These are phyloP conservation scores for Diaporthe sp. DNA, from an alignment of 2,329 filamentous ascomycete genomes.

Conservation along the genomic window DNA sequence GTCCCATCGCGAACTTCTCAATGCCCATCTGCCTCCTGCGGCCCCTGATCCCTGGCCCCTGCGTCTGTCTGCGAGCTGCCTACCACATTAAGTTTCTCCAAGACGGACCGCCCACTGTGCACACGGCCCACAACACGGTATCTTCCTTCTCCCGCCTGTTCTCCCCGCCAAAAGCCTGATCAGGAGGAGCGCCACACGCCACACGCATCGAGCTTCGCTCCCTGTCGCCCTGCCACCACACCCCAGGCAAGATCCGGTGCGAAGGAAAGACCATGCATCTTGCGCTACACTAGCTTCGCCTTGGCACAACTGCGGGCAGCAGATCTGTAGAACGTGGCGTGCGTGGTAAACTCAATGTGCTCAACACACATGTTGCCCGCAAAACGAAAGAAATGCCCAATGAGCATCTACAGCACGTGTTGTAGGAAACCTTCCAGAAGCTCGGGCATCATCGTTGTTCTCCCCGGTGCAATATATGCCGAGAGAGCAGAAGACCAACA, in stretches of 20 bases:
- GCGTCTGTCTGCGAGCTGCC: background rate
- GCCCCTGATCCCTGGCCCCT: background rate
- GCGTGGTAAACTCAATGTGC: background rate
- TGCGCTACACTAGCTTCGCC: constrained; percentile 1
- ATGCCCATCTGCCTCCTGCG: background rate
- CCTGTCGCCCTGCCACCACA: background rate
- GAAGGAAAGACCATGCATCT: background rate
- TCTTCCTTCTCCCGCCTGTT: background rate
- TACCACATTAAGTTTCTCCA: background rate
- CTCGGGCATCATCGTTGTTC: background rate
- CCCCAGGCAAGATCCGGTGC: constrained; percentile 13
- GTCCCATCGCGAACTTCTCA: constrained; percentile 4
- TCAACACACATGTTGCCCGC: background rate
- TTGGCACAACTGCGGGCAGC: constrained; percentile 10
- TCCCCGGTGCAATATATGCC: background rate
- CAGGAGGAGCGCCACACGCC: constrained; percentile 1
- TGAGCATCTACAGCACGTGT: background rate
- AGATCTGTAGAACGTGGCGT: constrained; percentile 14
- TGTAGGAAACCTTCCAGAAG: background rate
- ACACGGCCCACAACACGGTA: background rate
- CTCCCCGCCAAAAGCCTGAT: background rate
- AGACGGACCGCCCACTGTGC: background rate
- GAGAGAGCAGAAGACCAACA: background rate
- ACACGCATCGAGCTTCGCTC: constrained; percentile 12
- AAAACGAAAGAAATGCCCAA: background rate